Conservation (phyloP, 2,329 filamentous ascomycete species). For the Paracamarosporium sp. region DNA sequence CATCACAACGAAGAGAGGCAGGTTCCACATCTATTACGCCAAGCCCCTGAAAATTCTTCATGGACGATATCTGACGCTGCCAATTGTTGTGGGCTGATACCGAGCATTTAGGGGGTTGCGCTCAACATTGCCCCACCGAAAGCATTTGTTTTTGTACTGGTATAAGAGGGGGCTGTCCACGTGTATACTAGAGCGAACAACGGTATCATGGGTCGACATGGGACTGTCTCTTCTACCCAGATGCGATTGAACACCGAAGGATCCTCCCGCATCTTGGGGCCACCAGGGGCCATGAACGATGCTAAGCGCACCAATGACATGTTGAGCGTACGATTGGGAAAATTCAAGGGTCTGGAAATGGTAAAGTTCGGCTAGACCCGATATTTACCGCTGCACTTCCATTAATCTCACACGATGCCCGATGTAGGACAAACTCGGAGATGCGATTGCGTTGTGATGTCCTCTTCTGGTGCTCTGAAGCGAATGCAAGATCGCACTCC, state of each 20-base stretch:
- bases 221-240: neutral
- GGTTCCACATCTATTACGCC: neutral
- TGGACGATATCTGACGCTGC: neutral
- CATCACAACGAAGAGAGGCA: slow-evolving; percentile 3
- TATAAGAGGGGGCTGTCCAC: neutral
- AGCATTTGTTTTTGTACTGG: neutral
- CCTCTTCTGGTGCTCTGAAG: no score
- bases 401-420: slow-evolving; percentile 2
- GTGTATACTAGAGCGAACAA: neutral
- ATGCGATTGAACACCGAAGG: slow-evolving; percentile 12
- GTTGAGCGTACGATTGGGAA: neutral
- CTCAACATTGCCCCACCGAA: neutral
- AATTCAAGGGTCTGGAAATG: neutral
- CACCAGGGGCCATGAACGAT: neutral
- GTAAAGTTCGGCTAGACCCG: neutral
- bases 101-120: neutral
- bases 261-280: slow-evolving; percentile 16
- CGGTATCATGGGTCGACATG: neutral
- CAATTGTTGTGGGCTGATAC: neutral
- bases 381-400: neutral
- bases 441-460: no score
- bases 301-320: slow-evolving; percentile 9
- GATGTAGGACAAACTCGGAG: neutral
- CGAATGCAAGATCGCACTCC: no score
- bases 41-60: neutral